Conservation (phyloP, 2,329 filamentous ascomycete genomes). For the Dothideomycetes sp. region DNA sequence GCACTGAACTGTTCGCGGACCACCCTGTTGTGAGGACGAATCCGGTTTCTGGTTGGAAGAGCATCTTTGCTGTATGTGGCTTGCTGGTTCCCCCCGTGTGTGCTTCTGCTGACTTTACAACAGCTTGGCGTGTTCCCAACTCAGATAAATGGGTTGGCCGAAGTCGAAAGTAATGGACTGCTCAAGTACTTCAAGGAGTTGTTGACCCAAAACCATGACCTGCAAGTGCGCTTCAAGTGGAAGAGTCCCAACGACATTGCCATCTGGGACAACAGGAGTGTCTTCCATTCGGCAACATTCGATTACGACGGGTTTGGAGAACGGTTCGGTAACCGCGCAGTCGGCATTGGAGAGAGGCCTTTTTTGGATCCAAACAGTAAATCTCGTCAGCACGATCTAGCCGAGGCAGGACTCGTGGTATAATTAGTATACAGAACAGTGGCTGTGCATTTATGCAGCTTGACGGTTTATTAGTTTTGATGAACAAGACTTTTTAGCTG, state of each 20-base stretch:
- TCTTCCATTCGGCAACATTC: slow-evolving; percentile 50
- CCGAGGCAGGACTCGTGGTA: background rate
- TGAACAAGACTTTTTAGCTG: no score
- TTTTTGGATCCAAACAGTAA: slow-evolving; percentile 43
- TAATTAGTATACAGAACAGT: no score
- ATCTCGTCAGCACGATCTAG: no score
- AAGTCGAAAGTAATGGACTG: slow-evolving; percentile 30
- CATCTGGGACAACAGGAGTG: slow-evolving; percentile 57
- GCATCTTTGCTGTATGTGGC: slow-evolving; percentile 38
- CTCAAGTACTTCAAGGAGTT: slow-evolving; percentile 30
- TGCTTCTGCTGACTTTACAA: no score
- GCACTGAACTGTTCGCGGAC: slow-evolving; percentile 35
- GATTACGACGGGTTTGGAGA: slow-evolving; percentile 47
- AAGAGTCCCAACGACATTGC: slow-evolving; percentile 38
- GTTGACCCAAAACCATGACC: slow-evolving; percentile 38
- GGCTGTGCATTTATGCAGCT: no score
- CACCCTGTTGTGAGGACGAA: slow-evolving; percentile 52
- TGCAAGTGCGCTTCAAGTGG: slow-evolving; percentile 41
- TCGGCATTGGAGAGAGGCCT: slow-evolving; percentile 44
- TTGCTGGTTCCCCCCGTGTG: no score
- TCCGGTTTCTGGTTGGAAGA: slow-evolving; percentile 54
- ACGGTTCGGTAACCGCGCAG: slow-evolving; percentile 41
- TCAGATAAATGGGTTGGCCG: slow-evolving; percentile 33
- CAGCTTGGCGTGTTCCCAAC: slow-evolving; percentile 21
- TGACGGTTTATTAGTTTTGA: no score